Base-by-base conservation (phyloP, 169 alveolate genomes). In the Cyclospora cayetanensis region DNA sequence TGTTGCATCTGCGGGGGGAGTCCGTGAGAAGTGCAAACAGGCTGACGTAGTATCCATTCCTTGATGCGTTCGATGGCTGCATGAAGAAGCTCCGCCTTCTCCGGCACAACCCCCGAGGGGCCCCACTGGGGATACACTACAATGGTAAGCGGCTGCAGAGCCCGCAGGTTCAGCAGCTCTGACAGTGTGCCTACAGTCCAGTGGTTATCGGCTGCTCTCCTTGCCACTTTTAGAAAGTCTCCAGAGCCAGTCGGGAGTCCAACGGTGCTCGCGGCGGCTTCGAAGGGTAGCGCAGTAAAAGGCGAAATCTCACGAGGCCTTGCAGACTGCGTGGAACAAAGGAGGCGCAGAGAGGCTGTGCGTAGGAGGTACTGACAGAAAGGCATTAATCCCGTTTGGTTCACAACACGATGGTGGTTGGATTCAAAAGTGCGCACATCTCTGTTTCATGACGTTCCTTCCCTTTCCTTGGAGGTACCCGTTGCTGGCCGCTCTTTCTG, bases 131-230 rank as follows among this genome's bases (percentile, higher is more conserved):
- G 79, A 29, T 66, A 66, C 22, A 66, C 50, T 7, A 66, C 50
- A n/a, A 66, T 22, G 43, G 79, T 66, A 9, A 66, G 43, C 22
- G 79, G 79, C 79, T 66, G 79, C 79, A 29, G 46, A 39, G 79
- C 79, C 4, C 34, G 79, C 79, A 66, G 79, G 50, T n/a, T 15
- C 79, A 66, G 20, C 41, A 66, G 34, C 25, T 18, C 39, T 18
- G 79, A 66, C 25, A 66, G 79, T 7, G 41, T 9, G 31, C 50
- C 25, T 11, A 66, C 27, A 20, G 20, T 18, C 79, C 79, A 66
- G 12, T 34, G 79, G 22, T 66, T 31, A n/a, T n/a, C 27, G 79
- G 60, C 60, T 7, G 15, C n/a, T 7, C 60, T 11, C 60, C 60
- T 15, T 46, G 60, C 60, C 7, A 15, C 60, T 46, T 46, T 15